Evolutionary conservation across 208 protist species (phyloP), one percentile per base, ranked within the genome.

Genomic region (Trypanosoma conorhini): DNA sequence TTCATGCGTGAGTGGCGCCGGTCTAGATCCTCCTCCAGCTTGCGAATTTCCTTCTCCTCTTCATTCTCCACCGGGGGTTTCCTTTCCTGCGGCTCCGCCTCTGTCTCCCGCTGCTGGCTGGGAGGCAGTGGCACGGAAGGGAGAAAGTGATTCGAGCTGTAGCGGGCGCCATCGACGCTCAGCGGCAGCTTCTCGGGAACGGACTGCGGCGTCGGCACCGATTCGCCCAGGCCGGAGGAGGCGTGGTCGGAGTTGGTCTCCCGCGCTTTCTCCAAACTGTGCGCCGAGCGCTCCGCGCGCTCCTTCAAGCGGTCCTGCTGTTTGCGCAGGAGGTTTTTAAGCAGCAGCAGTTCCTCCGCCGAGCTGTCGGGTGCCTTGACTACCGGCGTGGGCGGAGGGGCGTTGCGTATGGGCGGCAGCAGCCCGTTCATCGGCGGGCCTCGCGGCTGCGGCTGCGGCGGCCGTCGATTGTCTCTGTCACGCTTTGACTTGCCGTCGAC

Each of bases 281-380:
- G 19, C 42, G 24, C 2, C 19, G 22, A 46, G 56, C 12, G 33
- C 21, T 64, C n/a, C 5, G 28, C 31, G 31, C 74, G 70, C 21
- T 46, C 59, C 35, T 73, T 69, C 62, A 93, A 70, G 5, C 85
- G 88, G 13, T 69, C 60, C 15, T 79, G 74, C 62, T 93, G 88
- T 10, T 72, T 69, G 28, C 79, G 81, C 48, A 90, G 70, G n/a
- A 91, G 75, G 21, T 60, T 15, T 66, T 86, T 86, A 26, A 93
- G 67, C 5, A 58, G 52, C 42, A 75, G 62, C 58, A 93, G 70
- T 77, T 93, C 88, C 50, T 81, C 67, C 38, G 74, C 66, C 30
- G 61, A 13, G 28, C 12, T 33, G 61, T 38, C 15, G 5, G 40
- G 21, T 22, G 0, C 4, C 12, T 31, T 51, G 15, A 30, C 13